Conservation (phyloP, 208 protist species). For the Leishmania guyanensis region DNA sequence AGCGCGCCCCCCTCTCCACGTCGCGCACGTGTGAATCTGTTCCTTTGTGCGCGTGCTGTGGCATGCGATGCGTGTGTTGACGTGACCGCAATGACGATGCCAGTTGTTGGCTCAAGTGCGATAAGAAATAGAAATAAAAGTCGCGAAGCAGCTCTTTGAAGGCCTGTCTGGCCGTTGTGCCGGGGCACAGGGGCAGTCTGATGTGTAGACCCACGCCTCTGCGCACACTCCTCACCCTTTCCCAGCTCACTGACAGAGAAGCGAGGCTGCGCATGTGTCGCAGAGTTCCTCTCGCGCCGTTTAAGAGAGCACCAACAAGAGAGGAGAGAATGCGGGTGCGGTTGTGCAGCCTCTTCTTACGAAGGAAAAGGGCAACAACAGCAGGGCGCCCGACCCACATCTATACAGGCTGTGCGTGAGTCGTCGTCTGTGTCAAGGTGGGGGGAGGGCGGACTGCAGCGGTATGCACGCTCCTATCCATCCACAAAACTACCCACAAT, state of each 20-base stretch:
- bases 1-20: background rate
- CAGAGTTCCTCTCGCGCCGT: background rate
- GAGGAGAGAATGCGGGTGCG: background rate
- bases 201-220: background rate
- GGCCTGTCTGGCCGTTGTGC: background rate
- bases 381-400: background rate
- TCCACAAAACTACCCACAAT: background rate
- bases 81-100: background rate
- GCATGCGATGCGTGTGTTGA: background rate
- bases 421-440: background rate
- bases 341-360: background rate
- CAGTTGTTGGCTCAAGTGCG: background rate
- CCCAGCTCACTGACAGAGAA: background rate
- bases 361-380: background rate
- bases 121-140: background rate
- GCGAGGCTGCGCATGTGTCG: slow-evolving; percentile 8
- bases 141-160: background rate
- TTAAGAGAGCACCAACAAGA: background rate
- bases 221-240: background rate
- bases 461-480: background rate
- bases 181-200: background rate
- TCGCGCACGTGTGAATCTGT: background rate
- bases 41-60: background rate
- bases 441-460: background rate
- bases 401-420: background rate